Evolutionary conservation across 805 yeast species (phyloP), one percentile per base, ranked within the genome.

Genomic region (Myxozyma monticola): DNA sequence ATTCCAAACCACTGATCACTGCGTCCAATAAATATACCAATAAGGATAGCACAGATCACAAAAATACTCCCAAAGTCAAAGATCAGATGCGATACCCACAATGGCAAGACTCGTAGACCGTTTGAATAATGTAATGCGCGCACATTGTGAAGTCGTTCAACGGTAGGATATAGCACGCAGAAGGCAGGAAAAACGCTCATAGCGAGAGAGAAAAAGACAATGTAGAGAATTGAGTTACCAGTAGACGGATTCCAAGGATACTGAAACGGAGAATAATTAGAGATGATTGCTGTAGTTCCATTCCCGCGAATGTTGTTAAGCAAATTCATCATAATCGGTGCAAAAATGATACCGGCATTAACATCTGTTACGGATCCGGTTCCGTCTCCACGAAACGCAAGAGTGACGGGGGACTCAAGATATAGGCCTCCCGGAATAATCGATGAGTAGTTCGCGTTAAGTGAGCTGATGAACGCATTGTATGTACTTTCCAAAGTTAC

Each of bases 101-200:
- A 51, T 3, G 71, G 69, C 9, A 63, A 29, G 1, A 65, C 65
- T 20, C 63, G 49, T 24, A 67, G 53, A 12, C 71, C 71, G 47
- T 68, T 67, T 8, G 71, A 68, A 45, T 68, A 67, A 14, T 67
- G 70, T 58, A 67, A 56, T 2, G 70, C 68, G 26, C 71, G 55
- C 12, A 67, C 70, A 33, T 60, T 56, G 24, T 61, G 56, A 7
- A 67, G 51, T 25, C 71, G 57, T 47, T 67, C 71, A 46, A 49
- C 60, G 1, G 70, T 68, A 2, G 71, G 70, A 41, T 67, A 67
- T 3, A 67, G 50, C 1, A 65, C 53, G 18, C 59, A 50, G 39
- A 67, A 64, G 1, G 71, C 71, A 6, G 71, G 70, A 17, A 62
- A 68, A 3, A 58, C 68, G 14, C 65, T 50, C 66, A 68, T 61